Conservation (phyloP, 2,329 filamentous ascomycete species). For the Plenodomus lindquistii region DNA sequence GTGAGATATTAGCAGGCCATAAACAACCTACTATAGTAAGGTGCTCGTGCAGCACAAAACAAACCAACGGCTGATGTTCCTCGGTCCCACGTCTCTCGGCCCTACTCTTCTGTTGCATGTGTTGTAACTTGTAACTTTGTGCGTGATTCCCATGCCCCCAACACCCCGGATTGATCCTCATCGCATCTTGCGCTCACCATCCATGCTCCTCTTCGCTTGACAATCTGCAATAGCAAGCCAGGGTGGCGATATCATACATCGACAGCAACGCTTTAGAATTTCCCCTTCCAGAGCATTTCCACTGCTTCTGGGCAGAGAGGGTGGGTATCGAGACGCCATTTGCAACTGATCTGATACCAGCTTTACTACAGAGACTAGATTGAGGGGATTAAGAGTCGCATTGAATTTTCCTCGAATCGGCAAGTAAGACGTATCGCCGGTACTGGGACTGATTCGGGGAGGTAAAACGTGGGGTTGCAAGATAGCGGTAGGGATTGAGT, state of each 20-base stretch:
- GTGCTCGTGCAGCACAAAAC: neutral
- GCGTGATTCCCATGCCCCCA: neutral
- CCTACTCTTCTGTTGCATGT: neutral
- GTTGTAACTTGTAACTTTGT: too few relatives aligned
- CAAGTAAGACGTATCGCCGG: neutral
- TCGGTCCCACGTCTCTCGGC: neutral
- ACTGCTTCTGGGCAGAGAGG: neutral
- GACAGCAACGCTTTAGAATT: neutral
- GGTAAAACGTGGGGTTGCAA: conserved; percentile 7
- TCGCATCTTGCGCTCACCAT: neutral
- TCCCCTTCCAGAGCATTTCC: neutral
- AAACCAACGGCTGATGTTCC: neutral
- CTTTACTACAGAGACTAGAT: neutral
- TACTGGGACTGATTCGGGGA: conserved; percentile 4
- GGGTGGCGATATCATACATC: neutral
- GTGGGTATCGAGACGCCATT: neutral
- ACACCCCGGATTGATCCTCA: neutral
- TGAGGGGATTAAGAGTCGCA: neutral
- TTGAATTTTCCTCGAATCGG: conserved; percentile 15
- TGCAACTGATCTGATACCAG: neutral
- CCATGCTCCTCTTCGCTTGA: neutral
- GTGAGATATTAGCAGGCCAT: neutral
- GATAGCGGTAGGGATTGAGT: neutral
- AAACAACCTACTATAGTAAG: neutral
- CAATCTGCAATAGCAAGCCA: neutral